Conservation (phyloP, 2,329 filamentous ascomycete genomes). For the Polychaeton citri region DNA sequence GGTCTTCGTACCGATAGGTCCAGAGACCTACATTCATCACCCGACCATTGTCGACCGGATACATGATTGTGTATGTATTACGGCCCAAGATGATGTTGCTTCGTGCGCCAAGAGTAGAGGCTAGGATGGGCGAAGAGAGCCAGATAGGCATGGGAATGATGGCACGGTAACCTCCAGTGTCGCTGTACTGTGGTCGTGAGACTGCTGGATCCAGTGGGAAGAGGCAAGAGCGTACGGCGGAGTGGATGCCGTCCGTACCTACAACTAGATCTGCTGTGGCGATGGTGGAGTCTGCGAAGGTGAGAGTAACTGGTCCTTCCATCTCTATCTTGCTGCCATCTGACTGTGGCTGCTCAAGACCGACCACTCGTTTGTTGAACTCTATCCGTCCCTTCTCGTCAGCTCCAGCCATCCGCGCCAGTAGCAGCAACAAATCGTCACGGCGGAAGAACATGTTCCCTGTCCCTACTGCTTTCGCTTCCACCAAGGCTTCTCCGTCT, state of each 20-base stretch:
- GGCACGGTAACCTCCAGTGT: conserved; percentile 49
- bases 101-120: conserved; percentile 35
- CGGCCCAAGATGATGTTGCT: conserved; percentile 38
- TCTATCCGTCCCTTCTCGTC: no score
- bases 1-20: conserved; percentile 22
- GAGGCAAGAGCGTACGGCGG: conserved; percentile 38
- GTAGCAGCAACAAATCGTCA: conserved; percentile 26
- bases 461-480: conserved; percentile 9
- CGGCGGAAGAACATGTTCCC: conserved; percentile 21
- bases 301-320: conserved; percentile 20
- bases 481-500: no score
- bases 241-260: conserved; percentile 53
- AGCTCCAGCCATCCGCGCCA: no score
- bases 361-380: conserved; percentile 16
- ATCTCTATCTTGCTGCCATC: conserved; percentile 16
- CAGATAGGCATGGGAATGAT: conserved; percentile 48
- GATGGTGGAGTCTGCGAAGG: conserved; percentile 32
- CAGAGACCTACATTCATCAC: conserved; percentile 46
- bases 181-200: conserved; percentile 37
- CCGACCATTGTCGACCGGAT: conserved; percentile 44
- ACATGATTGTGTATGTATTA: conserved; percentile 45
- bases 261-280: conserved; percentile 37
- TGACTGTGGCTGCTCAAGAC: conserved; percentile 11
- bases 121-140: conserved; percentile 36
- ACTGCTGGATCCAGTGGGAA: conserved; percentile 35